phyloP scores from a whole-genome alignment of 345 rosid species.

The Dipteronia dyeriana region DNA sequence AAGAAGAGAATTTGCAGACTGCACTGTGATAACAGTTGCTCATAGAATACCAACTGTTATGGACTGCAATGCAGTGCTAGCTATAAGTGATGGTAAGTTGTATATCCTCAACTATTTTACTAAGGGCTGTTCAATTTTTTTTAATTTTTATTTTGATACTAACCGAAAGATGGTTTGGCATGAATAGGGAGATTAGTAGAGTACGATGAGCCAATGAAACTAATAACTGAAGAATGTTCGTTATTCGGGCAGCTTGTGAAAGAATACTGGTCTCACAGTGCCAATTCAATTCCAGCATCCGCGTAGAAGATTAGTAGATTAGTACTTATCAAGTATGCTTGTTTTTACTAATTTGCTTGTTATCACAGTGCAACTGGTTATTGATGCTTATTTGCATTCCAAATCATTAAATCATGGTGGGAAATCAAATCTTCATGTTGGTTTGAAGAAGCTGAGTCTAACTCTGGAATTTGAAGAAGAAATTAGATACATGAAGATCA shows the following conservation, averaged over 20 bases:
- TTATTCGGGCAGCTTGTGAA: conserved; percentile 44
- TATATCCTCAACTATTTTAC: not conserved
- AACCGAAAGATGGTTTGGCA: not conserved
- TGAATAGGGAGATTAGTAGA: conserved; percentile 44
- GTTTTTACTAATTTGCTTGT: no score
- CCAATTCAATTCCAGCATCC: not conserved
- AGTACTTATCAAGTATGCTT: not conserved
- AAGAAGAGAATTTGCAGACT: conserved; percentile 46
- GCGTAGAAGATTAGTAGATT: not conserved
- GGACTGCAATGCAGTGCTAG: conserved; percentile 64
- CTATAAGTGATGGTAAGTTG: conserved; percentile 52
- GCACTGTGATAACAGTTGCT: conserved; percentile 64
- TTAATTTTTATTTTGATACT: not conserved
- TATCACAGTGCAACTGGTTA: no score
- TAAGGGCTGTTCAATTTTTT: not conserved
- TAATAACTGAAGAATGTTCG: conserved; percentile 36
- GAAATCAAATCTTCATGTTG: no score
- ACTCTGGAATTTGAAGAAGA: no score
- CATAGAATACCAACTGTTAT: conserved; percentile 68
- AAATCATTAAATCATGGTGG: no score
- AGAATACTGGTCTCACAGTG: conserved; percentile 26
- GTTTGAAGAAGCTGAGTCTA: no score
- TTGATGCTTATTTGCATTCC: no score
- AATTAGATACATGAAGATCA: no score
- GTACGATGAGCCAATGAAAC: conserved; percentile 40